Percentiles rank a stretch among this genome's conserved stretches.
phyloP scores from a whole-genome alignment of 371 early-diverging fungal species.

The Mortierella sp. region DNA sequence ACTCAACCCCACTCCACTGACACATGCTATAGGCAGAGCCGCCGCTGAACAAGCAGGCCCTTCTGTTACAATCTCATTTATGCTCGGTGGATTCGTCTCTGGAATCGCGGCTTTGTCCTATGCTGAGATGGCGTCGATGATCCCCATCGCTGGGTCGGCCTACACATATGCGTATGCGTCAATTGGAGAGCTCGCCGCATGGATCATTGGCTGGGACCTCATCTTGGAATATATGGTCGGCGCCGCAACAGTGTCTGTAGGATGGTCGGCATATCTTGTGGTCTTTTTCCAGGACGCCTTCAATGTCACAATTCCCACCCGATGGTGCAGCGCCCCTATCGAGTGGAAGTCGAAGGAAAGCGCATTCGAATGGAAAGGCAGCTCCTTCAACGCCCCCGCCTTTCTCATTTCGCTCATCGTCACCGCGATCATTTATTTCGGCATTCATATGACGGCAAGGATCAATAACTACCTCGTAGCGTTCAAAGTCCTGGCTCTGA shows the following conservation, averaged over 20 bases:
- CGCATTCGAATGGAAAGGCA: constrained; percentile 62
- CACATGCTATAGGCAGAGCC: constrained; percentile 70
- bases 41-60: constrained; percentile 88
- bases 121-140: constrained; percentile 86
- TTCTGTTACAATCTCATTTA: constrained; percentile 81
- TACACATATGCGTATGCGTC: constrained; percentile 89
- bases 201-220: constrained; percentile 91
- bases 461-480: constrained; percentile 79
- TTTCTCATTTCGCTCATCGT: constrained; percentile 73
- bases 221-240: constrained; percentile 87
- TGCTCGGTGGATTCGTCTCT: constrained; percentile 81
- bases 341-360: constrained; percentile 70
- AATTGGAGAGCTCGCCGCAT: constrained; percentile 86
- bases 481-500: constrained; percentile 82
- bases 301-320: constrained; percentile 59
- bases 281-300: constrained; percentile 77
- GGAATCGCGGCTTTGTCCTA: constrained; percentile 84
- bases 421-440: constrained; percentile 73
- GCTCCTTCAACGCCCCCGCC: constrained; percentile 83
- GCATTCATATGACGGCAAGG: constrained; percentile 81
- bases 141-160: constrained; percentile 88
- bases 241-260: constrained; percentile 76
- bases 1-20: constrained; percentile 56
- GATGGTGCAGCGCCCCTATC: constrained; percentile 74
- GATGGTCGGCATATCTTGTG: constrained; percentile 85